These are phyloP conservation scores for Eucalyptus globulus DNA, from an alignment of 345 rosid genomes.

Conservation along the genomic window DNA sequence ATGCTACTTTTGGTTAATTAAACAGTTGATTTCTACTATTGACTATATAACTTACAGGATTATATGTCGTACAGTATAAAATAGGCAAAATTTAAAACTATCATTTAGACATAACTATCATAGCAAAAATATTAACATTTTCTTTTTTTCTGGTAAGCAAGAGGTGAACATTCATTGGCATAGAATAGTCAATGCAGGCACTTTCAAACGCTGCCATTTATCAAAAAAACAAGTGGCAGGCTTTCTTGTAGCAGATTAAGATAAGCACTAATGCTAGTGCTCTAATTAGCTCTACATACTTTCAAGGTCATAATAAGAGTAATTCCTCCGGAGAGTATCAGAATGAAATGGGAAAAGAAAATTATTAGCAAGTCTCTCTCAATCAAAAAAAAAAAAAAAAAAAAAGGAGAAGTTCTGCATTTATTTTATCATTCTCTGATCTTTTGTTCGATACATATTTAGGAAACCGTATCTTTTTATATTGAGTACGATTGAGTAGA, in stretches of 20 bases:
- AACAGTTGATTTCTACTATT: neutral
- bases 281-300: neutral
- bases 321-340: neutral
- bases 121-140: neutral
- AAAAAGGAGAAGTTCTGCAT: neutral
- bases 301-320: neutral
- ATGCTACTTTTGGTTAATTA: neutral
- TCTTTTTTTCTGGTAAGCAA: neutral
- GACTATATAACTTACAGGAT: neutral
- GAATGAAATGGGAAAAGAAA: neutral
- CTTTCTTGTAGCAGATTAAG: neutral
- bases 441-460: neutral
- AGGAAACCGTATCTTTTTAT: neutral
- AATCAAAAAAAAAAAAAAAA: neutral
- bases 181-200: neutral
- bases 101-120: neutral
- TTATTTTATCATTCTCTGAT: neutral
- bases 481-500: neutral
- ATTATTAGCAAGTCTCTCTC: neutral
- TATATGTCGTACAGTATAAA: neutral
- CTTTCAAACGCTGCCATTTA: neutral
- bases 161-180: neutral
- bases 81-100: neutral
- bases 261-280: neutral
- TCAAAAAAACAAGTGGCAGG: neutral